Evolutionary conservation across 371 early-diverging fungal genomes (phyloP), one percentile per base, ranked within the genome.

Genomic region (Circinella umbellata): DNA sequence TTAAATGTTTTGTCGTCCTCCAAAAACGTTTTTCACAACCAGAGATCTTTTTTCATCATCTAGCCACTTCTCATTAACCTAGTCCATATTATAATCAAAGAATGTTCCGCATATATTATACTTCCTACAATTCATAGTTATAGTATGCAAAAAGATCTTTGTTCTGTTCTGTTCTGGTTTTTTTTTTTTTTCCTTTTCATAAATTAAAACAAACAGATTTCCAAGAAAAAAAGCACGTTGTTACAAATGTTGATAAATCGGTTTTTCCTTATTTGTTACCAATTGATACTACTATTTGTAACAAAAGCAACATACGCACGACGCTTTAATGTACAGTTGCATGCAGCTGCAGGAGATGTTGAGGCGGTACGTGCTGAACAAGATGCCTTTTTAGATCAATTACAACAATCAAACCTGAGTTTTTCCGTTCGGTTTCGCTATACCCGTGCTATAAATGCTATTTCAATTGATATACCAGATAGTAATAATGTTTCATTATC

Each of bases 291-390:
- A 42, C 42, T 51, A n/a, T 51, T n/a, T 1, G 0, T 15, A n/a
- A 15, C 51, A 51, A 17, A 8, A 14, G 15, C 8, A 51, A 3
- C 15, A n/a, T 4, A 17, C 15, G 57, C 57, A 18, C 18, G n/a
- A 10, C 57, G 73, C 42, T 73, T 60, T 39, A 73, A 69, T 5
- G 64, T 73, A 1, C 69, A 73, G 27, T 69, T 73, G 51, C 55
- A 34, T 4, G 49, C 69, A 20, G 47, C 62, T 49, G 59, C 64
- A 20, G 64, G 55, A 9, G 48, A 63, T 61, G 35, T 48, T n/a
- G 51, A 54, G 18, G 63, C 49, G 7, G 35, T 34, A 4, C 57
- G 27, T 18, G 34, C 20, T 17, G 27, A 57, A 34, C 73, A 73
- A 51, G 67, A 73, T 34, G 57, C 67, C 9, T 73, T 73, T 63